These are phyloP conservation scores for Petunia hybrid DNA, from an alignment of 305 asterid genomes.

Conservation along the genomic window DNA sequence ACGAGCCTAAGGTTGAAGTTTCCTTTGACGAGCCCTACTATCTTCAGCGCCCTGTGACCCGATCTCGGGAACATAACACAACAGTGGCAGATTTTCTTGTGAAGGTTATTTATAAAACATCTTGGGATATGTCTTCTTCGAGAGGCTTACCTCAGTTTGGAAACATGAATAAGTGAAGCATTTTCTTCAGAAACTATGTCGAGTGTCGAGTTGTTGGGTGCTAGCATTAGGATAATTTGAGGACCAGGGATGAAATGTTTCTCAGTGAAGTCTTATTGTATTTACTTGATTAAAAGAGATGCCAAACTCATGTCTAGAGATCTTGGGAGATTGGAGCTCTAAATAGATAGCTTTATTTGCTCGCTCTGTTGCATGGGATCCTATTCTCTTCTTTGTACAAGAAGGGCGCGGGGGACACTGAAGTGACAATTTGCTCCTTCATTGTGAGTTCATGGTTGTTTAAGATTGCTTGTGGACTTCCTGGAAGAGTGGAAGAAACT, in stretches of 20 bases:
- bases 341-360: not conserved
- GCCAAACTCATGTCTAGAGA: not conserved
- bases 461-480: slow-evolving; percentile 22
- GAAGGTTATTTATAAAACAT: slow-evolving; percentile 17
- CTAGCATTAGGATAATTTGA: no score
- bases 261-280: not conserved
- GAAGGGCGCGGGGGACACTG: not conserved
- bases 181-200: slow-evolving; percentile 20
- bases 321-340: slow-evolving; percentile 18
- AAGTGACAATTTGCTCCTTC: not conserved
- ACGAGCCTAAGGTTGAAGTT: no score
- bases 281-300: slow-evolving; percentile 13
- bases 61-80: no score
- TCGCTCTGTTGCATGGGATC: slow-evolving; percentile 2
- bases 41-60: no score
- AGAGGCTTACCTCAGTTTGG: not conserved
- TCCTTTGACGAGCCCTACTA: no score
- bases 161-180: not conserved
- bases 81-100: not conserved
- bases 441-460: slow-evolving; percentile 12
- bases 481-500: slow-evolving; percentile 14
- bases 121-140: not conserved
- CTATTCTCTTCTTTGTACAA: not conserved
- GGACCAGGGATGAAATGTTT: not conserved
- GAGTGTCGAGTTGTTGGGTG: not conserved